A percentile compares a stretch with the other conserved stretches of the same genome.
These are phyloP conservation scores for Aureobasidium vineae DNA, from an alignment of 2,329 filamentous ascomycete species.

Conservation along the genomic window DNA sequence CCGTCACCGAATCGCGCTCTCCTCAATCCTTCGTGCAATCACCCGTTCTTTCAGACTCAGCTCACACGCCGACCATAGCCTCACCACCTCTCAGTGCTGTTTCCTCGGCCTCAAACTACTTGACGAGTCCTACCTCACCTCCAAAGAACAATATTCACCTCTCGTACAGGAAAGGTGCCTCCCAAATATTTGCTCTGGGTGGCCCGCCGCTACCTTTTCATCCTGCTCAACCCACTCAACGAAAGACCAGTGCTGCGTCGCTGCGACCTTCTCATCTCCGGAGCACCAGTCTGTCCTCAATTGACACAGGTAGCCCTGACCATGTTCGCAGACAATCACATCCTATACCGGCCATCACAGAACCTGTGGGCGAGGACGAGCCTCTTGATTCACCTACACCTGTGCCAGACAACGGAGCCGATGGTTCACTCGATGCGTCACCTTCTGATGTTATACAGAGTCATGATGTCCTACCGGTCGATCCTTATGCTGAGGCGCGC, in stretches of 20 bases:
- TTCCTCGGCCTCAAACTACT: slow-evolving; percentile 36
- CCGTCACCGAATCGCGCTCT: slow-evolving; percentile 16
- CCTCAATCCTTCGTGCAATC: slow-evolving; percentile 14
- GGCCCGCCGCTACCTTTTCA: slow-evolving; percentile 23
- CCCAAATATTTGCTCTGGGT: slow-evolving; percentile 45
- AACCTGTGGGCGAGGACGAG: not conserved
- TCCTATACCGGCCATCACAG: slow-evolving; percentile 15
- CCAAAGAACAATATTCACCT: slow-evolving; percentile 50
- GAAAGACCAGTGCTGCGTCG: slow-evolving; percentile 7
- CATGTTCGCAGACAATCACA: slow-evolving; percentile 5
- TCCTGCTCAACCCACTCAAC: not conserved
- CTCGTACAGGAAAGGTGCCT: slow-evolving; percentile 51
- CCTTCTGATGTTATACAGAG: not conserved
- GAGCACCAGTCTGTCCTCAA: slow-evolving; percentile 23
- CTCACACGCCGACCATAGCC: slow-evolving; percentile 34
- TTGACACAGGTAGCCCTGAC: slow-evolving; percentile 23
- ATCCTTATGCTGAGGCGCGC: slow-evolving; percentile 81
- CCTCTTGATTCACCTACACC: not conserved
- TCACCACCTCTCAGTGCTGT: slow-evolving; percentile 38
- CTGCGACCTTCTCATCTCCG: slow-evolving; percentile 7
- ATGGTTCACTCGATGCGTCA: not conserved
- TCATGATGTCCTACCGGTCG: slow-evolving; percentile 54
- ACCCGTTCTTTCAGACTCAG: not conserved
- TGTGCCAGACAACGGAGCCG: not conserved
- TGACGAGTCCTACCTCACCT: slow-evolving; percentile 42